Evolutionary conservation across 805 yeast species (phyloP).

Genomic region (Myxozyma vanderwaltii): DNA sequence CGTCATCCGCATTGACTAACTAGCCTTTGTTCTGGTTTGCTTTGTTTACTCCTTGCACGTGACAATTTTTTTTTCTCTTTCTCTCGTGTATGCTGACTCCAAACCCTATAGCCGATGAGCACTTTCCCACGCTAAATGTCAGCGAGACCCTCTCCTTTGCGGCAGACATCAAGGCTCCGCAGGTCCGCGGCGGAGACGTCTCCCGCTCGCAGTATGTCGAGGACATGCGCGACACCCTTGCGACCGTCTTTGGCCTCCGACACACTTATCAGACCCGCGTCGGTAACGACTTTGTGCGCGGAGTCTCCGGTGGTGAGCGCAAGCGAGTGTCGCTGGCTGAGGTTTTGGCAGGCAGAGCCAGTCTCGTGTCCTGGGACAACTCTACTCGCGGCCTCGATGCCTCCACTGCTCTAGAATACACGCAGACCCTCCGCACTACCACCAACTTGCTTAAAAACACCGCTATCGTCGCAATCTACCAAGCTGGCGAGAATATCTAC

Average conservation of each 20-base stretch:
- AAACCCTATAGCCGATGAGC: conserved; percentile 51
- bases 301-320: conserved; percentile 62
- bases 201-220: conserved; percentile 56
- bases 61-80: not conserved
- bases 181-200: conserved; percentile 51
- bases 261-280: conserved; percentile 50
- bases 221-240: conserved; percentile 77
- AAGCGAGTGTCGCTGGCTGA: conserved; percentile 61
- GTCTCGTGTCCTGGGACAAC: conserved; percentile 63
- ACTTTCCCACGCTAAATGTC: conserved; percentile 76
- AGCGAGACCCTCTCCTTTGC: conserved; percentile 74
- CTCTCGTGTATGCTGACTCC: conserved; percentile 39
- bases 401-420: conserved; percentile 67
- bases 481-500: conserved; percentile 57
- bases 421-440: conserved; percentile 57
- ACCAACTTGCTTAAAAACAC: conserved; percentile 53
- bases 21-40: no score
- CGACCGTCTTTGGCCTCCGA: conserved; percentile 50
- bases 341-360: conserved; percentile 50
- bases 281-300: conserved; percentile 54
- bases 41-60: not conserved
- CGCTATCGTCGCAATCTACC: conserved; percentile 63
- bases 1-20: no score
- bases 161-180: conserved; percentile 67
- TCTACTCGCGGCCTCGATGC: conserved; percentile 72